These are phyloP conservation scores for Penstemon newberryi DNA, from an alignment of 257 asterid species.

Conservation along the genomic window DNA sequence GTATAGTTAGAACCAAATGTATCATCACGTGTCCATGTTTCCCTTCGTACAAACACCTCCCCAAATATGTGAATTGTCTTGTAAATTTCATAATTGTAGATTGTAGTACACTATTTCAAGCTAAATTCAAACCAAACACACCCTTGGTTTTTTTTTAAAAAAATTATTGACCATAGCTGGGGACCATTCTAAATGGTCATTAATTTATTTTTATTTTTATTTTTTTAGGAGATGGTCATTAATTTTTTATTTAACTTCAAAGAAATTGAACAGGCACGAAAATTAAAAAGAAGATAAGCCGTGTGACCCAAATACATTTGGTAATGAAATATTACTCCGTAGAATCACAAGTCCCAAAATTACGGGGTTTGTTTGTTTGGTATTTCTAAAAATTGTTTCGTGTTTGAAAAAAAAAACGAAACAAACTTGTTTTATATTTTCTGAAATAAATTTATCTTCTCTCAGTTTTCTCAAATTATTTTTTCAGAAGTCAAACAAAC, in stretches of 20 bases:
- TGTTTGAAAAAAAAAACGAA: too few relatives aligned
- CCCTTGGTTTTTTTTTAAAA: neutral
- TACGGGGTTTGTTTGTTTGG: too few relatives aligned
- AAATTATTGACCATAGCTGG: neutral
- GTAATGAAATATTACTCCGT: neutral
- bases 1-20: neutral
- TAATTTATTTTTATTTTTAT: neutral
- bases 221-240: neutral
- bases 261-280: neutral
- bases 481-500: too few relatives aligned
- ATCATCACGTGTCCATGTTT: conserved; percentile 51
- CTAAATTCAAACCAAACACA: neutral
- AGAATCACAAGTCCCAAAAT: neutral
- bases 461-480: too few relatives aligned
- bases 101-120: conserved; percentile 22
- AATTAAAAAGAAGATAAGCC: neutral
- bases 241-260: neutral
- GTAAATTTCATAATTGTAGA: conserved; percentile 29
- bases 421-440: too few relatives aligned
- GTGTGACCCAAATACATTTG: neutral
- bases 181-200: conserved; percentile 30
- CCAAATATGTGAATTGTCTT: conserved; percentile 26
- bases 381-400: too few relatives aligned
- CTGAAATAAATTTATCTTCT: too few relatives aligned
- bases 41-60: conserved; percentile 37